Base-by-base conservation (phyloP, 2,329 filamentous ascomycete genomes). In the Ceratocystis alfenasii region DNA sequence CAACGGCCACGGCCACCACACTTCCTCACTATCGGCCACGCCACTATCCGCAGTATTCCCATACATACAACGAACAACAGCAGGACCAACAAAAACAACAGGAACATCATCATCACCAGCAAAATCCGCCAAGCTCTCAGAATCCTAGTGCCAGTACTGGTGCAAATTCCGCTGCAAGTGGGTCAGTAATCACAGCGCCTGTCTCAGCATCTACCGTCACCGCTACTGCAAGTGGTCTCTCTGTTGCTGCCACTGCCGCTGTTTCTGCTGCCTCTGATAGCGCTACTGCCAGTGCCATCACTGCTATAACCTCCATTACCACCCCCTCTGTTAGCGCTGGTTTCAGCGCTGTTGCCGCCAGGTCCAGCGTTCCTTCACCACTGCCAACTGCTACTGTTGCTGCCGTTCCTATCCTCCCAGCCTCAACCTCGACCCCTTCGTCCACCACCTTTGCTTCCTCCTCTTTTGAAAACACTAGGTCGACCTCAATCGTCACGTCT, bases 1-100 rank as follows among this genome's bases (percentile, higher is more conserved):
- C 88, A 69, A 88, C 86, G 73, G 87, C 86, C 72, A 88, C 87
- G 75, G 86, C 86, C 73, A 87, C 86, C 70, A 67, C 66, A 28
- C 63, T 67, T 25, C 66, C 66, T 55, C 66, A 83, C 72, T 85
- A 87, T 75, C 83, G 85, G 76, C 81, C 82, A 69, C 81, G 82
- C 72, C 84, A 85, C 77, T 84, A 84, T 72, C 78, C 81, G 28
- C 60, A 69, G n/a, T 45, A 57, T 45, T 63, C 66, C n/a, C 66
- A 67, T 57, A 65, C 66, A 55, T 64, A 61, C 55, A 62, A 60
- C 36, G 60, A 66, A 10, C 65, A 63, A 41, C 48, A 55, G 50
- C 41, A 45, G n/a, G 55, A 60, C 5, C 53, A 41, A 28, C 36
- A 53, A 15, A 59, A 36, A 36, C 30, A 59, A 12, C 60, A 63